Base-by-base conservation (phyloP, 2,329 filamentous ascomycete genomes). In the Aspergillus aculeatus region DNA sequence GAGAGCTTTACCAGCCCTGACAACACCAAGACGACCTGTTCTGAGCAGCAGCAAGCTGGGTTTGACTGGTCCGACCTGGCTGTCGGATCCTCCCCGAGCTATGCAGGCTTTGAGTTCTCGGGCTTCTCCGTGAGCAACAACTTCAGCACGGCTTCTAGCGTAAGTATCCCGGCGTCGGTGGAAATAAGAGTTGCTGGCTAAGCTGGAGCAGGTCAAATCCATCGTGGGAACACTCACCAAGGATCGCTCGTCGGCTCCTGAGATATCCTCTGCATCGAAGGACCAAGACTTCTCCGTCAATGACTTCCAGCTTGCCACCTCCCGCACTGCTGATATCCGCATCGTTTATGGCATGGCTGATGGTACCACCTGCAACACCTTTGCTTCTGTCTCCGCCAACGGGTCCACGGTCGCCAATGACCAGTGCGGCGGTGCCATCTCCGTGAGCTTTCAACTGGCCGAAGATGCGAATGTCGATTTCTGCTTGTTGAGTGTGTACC, bases 391-490 rank as follows among this genome's bases (percentile, higher is more conserved):
- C 84, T 85, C 82, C 64, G 80, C 83, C 57, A 80, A 82, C 16
- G 91, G 91, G 69, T 88, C 86, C 60, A 84, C 83, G 50, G 82
- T 97, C 69, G 79, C 86, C 78, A 97, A 97, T 84, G 86, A 81
- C 62, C 92, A 97, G 83, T 98, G 94, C 75, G 94, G 92, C 85
- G 93, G 93, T 77, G 93, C 94, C 65, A 91, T 84, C 73, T 87
- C 86, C 59, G 92, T 97, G 62, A 87, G 85, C 57, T 87, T 97
- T 73, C 79, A 82, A 64, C 77, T 84, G 60, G 85, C 88, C 72
- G 79, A 84, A 64, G 75, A 82, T 56, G 77, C 74, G 63, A 82
- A 83, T 71, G 73, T 80, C 61, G 82, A 86, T 73, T 77, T 82
- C 68, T 95, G 91, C 81, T 83, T 84, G 68, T 83, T 96, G 69